These are phyloP conservation scores for Candida piceae DNA, from an alignment of 805 yeast species.

Conservation along the genomic window DNA sequence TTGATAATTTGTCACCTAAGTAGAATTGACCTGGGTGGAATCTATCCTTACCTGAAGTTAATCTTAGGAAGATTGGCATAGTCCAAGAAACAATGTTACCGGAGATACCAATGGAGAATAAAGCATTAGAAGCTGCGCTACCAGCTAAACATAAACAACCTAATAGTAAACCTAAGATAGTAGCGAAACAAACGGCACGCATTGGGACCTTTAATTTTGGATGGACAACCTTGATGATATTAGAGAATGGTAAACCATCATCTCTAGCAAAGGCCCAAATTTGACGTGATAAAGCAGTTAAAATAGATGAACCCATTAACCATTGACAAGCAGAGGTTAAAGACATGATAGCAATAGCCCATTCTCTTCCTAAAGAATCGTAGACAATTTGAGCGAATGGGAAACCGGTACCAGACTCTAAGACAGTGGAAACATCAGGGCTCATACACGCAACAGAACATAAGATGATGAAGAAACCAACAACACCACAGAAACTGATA, in stretches of 20 bases:
- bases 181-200: slow-evolving; percentile 55
- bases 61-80: slow-evolving; percentile 49
- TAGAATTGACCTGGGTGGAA: slow-evolving; percentile 66
- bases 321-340: slow-evolving; percentile 56
- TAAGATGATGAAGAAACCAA: slow-evolving; percentile 55
- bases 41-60: slow-evolving; percentile 43
- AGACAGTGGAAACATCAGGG: slow-evolving; percentile 37
- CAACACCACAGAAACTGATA: slow-evolving; percentile 48
- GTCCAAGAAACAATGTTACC: slow-evolving; percentile 64
- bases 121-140: slow-evolving; percentile 58
- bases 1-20: slow-evolving; percentile 46
- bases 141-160: slow-evolving; percentile 59
- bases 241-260: slow-evolving; percentile 63
- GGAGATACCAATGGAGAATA: slow-evolving; percentile 58
- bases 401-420: slow-evolving; percentile 46
- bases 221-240: slow-evolving; percentile 52
- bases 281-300: slow-evolving; percentile 65
- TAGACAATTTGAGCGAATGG: slow-evolving; percentile 62
- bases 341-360: slow-evolving; percentile 63
- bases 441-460: slow-evolving; percentile 51
- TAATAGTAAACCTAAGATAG: slow-evolving; percentile 41
- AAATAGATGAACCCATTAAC: slow-evolving; percentile 59
- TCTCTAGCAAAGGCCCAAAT: slow-evolving; percentile 76
- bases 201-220: slow-evolving; percentile 56
- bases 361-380: slow-evolving; percentile 56